Percentiles rank a stretch among this genome's conserved stretches.
phyloP scores from a whole-genome alignment of 495 filamentous ascomycete species.

The Penicillium simplicissimum region DNA sequence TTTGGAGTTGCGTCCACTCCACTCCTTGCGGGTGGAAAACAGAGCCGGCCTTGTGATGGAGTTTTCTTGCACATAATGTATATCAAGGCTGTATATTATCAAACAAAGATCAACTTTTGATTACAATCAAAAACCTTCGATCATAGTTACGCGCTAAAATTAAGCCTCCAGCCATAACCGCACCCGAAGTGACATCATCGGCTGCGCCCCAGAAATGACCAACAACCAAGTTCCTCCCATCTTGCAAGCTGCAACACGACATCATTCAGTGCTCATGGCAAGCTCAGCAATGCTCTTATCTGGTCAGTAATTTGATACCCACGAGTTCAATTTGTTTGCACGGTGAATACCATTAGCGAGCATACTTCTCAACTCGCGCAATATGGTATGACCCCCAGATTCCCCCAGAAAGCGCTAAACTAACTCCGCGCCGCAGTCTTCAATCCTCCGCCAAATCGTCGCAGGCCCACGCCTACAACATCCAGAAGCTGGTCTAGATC shows the following conservation, averaged over 20 bases:
- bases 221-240: slow-evolving; percentile 9
- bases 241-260: neutral
- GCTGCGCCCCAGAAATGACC: slow-evolving; percentile 18
- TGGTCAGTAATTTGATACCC: neutral
- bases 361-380: slow-evolving; percentile 11
- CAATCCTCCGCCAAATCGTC: slow-evolving; percentile 70
- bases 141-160: slow-evolving; percentile 4
- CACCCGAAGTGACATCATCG: slow-evolving; percentile 26
- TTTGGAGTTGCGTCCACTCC: neutral
- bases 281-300: neutral
- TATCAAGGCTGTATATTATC: slow-evolving; percentile 4
- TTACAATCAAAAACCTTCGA: too few relatives aligned
- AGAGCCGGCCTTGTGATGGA: neutral
- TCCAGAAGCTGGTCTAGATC: slow-evolving; percentile 82
- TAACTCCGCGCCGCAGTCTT: slow-evolving; percentile 46
- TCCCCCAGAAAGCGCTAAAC: neutral
- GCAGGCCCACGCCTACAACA: slow-evolving; percentile 81
- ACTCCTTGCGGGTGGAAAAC: slow-evolving; percentile 5
- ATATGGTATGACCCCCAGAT: slow-evolving; percentile 10
- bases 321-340: slow-evolving; percentile 1
- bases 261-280: slow-evolving; percentile 1
- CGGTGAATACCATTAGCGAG: neutral
- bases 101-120: neutral
- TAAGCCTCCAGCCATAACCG: slow-evolving; percentile 6
- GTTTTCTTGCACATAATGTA: neutral